Evolutionary conservation across 805 yeast species (phyloP).

Genomic region (Ogataea ramenticola): DNA sequence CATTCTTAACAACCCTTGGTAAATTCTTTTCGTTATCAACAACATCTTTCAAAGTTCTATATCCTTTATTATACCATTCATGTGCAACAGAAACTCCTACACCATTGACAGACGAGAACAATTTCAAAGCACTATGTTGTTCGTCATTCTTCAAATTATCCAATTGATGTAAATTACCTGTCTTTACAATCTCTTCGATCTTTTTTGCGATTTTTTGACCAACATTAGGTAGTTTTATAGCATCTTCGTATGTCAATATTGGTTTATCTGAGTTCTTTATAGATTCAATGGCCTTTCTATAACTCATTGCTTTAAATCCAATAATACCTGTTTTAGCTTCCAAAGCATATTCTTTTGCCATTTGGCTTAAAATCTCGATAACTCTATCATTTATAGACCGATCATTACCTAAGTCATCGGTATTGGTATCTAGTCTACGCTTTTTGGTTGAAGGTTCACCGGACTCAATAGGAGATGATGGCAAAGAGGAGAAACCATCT

Average conservation of each 20-base stretch:
- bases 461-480: too few species aligned
- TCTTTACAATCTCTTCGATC: conserved; percentile 37
- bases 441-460: too few species aligned
- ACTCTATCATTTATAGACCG: conserved; percentile 19
- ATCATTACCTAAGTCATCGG: not conserved
- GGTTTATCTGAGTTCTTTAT: conserved; percentile 20
- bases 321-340: conserved; percentile 22
- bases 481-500: too few species aligned
- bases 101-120: conserved; percentile 38
- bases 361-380: conserved; percentile 22
- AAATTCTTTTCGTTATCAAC: conserved; percentile 14
- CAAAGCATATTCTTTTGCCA: conserved; percentile 24
- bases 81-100: conserved; percentile 39
- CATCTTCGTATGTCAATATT: conserved; percentile 30
- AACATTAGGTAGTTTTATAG: conserved; percentile 31
- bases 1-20: conserved; percentile 25
- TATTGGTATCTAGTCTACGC: not conserved
- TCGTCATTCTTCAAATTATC: conserved; percentile 14
- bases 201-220: conserved; percentile 35
- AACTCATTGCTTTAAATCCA: conserved; percentile 32
- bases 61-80: conserved; percentile 32
- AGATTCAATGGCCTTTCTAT: conserved; percentile 35
- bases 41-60: conserved; percentile 32
- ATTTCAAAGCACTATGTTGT: conserved; percentile 17
- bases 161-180: conserved; percentile 23